phyloP scores from a whole-genome alignment of 2,329 filamentous ascomycete species.

The Talaromyces amestolkiae region DNA sequence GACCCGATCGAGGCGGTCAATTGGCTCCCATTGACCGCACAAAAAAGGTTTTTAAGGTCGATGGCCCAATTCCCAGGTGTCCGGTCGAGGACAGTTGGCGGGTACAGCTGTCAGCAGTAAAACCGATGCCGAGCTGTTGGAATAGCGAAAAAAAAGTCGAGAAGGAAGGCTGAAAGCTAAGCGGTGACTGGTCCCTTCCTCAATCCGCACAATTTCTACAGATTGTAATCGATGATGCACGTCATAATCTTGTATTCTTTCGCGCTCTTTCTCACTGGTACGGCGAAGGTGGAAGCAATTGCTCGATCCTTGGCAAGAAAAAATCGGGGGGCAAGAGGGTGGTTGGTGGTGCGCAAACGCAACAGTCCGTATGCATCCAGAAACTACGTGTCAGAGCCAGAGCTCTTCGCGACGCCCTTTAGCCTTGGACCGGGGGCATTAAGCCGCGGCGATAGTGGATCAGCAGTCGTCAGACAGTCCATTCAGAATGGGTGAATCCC shows the following conservation, averaged over 20 bases:
- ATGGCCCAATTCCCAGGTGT: conserved; percentile 9
- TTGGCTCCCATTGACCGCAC: conserved; percentile 15
- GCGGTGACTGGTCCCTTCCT: conserved; percentile 4
- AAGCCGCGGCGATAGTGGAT: conserved; percentile 27
- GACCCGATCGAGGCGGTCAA: conserved; percentile 18
- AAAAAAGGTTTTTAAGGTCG: conserved; percentile 3
- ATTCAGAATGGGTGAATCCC: conserved; percentile 16
- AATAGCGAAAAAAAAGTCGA: conserved; percentile 7
- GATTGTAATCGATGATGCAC: conserved; percentile 19
- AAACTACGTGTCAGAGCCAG: conserved; percentile 30
- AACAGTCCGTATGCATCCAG: conserved; percentile 20
- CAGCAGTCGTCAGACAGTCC: conserved; percentile 19
- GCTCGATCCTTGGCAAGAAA: conserved; percentile 15
- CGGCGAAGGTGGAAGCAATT: conserved; percentile 16
- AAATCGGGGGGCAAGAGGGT: conserved; percentile 23
- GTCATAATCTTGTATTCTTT: conserved; percentile 18
- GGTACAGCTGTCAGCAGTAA: conserved; percentile 7
- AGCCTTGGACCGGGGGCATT: conserved; percentile 23
- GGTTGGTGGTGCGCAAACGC: conserved; percentile 12
- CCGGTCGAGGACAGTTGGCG: conserved; percentile 15
- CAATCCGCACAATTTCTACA: conserved; percentile 15
- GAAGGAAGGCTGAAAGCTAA: conserved; percentile 10
- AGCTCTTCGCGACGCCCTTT: conserved; percentile 29
- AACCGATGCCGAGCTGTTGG: conserved; percentile 6
- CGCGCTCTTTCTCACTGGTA: conserved; percentile 10